Conservation (phyloP, 805 yeast genomes). For the Saccharomycopsis synnaedendra region DNA sequence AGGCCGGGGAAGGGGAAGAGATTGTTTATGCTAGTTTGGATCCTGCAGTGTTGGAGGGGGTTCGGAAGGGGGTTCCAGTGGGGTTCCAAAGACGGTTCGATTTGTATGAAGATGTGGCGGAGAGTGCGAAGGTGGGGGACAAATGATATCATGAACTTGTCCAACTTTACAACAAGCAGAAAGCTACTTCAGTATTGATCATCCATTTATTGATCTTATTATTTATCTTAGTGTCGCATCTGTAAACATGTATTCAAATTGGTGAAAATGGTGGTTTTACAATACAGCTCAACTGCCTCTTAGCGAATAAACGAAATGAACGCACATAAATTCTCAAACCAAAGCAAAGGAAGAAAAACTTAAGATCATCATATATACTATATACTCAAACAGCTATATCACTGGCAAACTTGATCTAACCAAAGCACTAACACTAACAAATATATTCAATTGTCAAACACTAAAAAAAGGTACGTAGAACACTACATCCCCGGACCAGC, state of each 20-base stretch:
- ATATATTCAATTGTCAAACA: too few relatives aligned
- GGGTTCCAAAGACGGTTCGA: conserved; percentile 63
- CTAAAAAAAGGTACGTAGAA: too few relatives aligned
- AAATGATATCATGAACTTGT: background rate
- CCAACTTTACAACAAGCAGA: background rate
- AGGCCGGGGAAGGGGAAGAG: conserved; percentile 72
- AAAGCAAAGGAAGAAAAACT: too few relatives aligned
- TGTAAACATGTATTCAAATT: background rate
- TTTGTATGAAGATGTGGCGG: conserved; percentile 14
- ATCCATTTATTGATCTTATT: background rate
- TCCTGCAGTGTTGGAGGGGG: conserved; percentile 42
- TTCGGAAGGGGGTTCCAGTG: conserved; percentile 61
- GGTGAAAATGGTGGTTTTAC: too few relatives aligned
- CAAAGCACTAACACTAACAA: too few relatives aligned
- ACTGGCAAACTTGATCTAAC: too few relatives aligned
- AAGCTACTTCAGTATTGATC: background rate
- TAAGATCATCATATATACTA: too few relatives aligned
- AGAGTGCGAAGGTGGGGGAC: background rate
- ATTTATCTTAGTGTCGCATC: background rate
- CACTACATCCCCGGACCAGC: too few relatives aligned
- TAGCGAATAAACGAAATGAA: too few relatives aligned
- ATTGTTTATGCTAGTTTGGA: conserved; percentile 66
- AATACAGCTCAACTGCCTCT: too few relatives aligned
- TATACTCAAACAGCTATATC: too few relatives aligned
- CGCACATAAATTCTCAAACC: too few relatives aligned